Conservation (phyloP, 2,329 filamentous ascomycete species). For the Aspergillus sp. region DNA sequence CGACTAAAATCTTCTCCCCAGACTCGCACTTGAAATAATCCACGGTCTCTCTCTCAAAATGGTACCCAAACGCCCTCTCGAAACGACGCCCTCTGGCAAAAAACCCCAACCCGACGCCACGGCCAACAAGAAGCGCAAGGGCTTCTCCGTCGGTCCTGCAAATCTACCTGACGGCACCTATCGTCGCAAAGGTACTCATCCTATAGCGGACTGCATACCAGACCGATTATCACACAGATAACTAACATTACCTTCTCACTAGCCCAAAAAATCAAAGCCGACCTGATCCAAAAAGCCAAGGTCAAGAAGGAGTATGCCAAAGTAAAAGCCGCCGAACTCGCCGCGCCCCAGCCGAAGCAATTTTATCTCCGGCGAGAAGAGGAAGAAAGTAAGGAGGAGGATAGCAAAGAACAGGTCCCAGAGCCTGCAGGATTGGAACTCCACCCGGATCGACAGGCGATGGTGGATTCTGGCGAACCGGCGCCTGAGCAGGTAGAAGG, state of each 20-base stretch:
- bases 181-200: slow-evolving; percentile 67
- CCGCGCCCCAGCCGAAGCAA: slow-evolving; percentile 33
- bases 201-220: not conserved
- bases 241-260: slow-evolving; percentile 4
- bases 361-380: slow-evolving; percentile 33
- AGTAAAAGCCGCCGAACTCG: slow-evolving; percentile 65
- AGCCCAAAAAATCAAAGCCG: slow-evolving; percentile 87
- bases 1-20: not conserved
- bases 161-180: slow-evolving; percentile 90
- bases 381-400: slow-evolving; percentile 11
- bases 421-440: slow-evolving; percentile 50
- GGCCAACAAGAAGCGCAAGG: slow-evolving; percentile 59
- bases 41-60: slow-evolving; percentile 42
- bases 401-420: slow-evolving; percentile 9
- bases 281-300: slow-evolving; percentile 88
- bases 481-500: slow-evolving; percentile 21
- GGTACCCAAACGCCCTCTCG: slow-evolving; percentile 59
- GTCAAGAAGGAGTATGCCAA: slow-evolving; percentile 91
- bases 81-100: slow-evolving; percentile 35
- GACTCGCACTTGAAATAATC: not conserved
- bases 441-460: slow-evolving; percentile 61
- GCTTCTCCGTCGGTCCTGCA: slow-evolving; percentile 82
- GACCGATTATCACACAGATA: not conserved
- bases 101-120: slow-evolving; percentile 47
- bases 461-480: slow-evolving; percentile 51